phyloP scores from a whole-genome alignment of 306 rosid genomes.

The Morella rubra region DNA sequence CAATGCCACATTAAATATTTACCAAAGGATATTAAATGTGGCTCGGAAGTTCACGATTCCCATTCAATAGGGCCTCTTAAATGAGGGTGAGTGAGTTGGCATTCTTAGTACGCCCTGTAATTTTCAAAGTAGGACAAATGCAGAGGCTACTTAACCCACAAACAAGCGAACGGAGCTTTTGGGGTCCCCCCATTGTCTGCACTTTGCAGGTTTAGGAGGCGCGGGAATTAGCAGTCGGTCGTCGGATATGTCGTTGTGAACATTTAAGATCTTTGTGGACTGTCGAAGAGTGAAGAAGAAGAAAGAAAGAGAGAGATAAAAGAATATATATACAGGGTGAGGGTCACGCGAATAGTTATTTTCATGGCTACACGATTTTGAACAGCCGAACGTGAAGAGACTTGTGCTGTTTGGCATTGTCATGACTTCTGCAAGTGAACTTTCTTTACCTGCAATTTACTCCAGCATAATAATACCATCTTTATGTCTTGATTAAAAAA shows the following conservation, averaged over 20 bases:
- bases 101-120: neutral
- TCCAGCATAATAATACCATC: too few species aligned
- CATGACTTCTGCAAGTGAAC: constrained; percentile 6
- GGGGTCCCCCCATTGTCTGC: constrained; percentile 5
- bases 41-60: constrained; percentile 29
- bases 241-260: constrained; percentile 17
- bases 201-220: neutral
- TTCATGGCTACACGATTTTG: neutral
- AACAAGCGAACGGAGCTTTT: neutral
- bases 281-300: neutral
- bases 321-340: neutral
- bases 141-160: too few species aligned
- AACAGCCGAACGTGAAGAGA: neutral
- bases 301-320: too few species aligned
- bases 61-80: constrained; percentile 31
- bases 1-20: neutral
- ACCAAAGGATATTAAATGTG: constrained; percentile 18
- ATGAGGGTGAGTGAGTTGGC: constrained; percentile 3
- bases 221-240: constrained; percentile 16
- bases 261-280: neutral
- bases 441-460: constrained; percentile 12
- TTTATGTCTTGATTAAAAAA: neutral
- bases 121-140: neutral
- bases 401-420: neutral
- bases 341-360: neutral